Percentiles rank a stretch among this genome's conserved stretches.
Conservation (phyloP, 495 filamentous ascomycete species). For the Staphylotrichum tortipilum region DNA sequence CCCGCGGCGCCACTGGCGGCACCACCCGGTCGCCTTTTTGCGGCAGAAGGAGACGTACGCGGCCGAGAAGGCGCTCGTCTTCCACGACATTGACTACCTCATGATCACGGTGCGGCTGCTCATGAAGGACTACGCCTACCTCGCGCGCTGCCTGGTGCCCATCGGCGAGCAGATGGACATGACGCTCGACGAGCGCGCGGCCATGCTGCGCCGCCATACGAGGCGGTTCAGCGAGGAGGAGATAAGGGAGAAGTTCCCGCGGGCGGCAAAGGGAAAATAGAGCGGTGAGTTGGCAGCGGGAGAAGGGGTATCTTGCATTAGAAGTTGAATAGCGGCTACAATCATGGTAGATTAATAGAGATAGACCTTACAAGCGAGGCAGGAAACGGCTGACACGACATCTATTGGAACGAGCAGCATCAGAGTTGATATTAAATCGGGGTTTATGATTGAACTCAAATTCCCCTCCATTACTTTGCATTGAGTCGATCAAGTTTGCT, state of each 20-base stretch:
- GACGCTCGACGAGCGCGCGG: neutral
- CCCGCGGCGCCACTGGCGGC: slow-evolving; percentile 1
- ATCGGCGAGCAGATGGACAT: neutral
- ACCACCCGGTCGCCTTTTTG: neutral
- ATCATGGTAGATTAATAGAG: too few species aligned
- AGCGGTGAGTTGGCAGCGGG: too few species aligned
- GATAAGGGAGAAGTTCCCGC: neutral
- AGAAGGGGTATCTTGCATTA: too few species aligned
- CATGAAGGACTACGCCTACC: neutral
- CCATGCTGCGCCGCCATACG: neutral
- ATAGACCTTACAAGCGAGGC: too few species aligned
- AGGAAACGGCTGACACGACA: too few species aligned
- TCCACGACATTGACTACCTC: slow-evolving; percentile 3
- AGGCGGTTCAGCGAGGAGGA: neutral
- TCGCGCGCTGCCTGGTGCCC: neutral
- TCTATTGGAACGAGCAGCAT: too few species aligned
- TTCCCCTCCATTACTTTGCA: too few species aligned
- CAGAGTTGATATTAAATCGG: too few species aligned
- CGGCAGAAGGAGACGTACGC: neutral
- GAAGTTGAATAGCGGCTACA: too few species aligned
- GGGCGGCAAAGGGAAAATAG: neutral
- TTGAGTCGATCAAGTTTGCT: too few species aligned
- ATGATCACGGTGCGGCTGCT: neutral
- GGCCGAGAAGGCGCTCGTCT: neutral
- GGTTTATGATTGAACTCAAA: too few species aligned